Evolutionary conservation across 2,329 filamentous ascomycete genomes (phyloP).

Genomic region (Pochonia chlamydosporia): DNA sequence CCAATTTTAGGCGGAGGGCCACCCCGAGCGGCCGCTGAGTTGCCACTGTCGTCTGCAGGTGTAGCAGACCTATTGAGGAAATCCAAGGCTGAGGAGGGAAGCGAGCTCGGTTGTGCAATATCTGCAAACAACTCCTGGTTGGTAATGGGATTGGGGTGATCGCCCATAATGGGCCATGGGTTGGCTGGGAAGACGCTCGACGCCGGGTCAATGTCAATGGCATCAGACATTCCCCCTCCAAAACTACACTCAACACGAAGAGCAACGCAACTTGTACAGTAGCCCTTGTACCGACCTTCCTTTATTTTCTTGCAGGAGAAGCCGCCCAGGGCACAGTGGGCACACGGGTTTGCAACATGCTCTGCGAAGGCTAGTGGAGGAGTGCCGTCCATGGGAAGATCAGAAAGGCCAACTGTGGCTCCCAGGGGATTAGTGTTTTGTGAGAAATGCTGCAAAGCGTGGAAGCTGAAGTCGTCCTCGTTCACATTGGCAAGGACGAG

Average conservation of each 20-base stretch:
- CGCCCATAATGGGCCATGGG: constrained; percentile 39
- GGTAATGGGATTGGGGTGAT: constrained; percentile 32
- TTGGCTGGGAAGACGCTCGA: constrained; percentile 36
- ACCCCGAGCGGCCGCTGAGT: constrained; percentile 17
- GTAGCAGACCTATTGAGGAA: constrained; percentile 17
- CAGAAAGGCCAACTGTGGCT: constrained; percentile 12
- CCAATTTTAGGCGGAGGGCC: constrained; percentile 54
- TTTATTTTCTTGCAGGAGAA: constrained; percentile 56
- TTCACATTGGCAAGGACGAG: constrained; percentile 49
- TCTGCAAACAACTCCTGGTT: constrained; percentile 20
- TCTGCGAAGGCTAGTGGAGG: constrained; percentile 18
- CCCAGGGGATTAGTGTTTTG: constrained; percentile 26
- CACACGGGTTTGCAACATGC: constrained; percentile 35
- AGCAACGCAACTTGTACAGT: constrained; percentile 58
- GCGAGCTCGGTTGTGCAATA: constrained; percentile 16
- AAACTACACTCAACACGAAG: constrained; percentile 55
- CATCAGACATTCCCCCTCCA: constrained; percentile 28
- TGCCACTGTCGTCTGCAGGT: constrained; percentile 14
- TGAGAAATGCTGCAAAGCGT: constrained; percentile 52
- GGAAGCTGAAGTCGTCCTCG: constrained; percentile 56
- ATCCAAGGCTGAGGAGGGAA: constrained; percentile 20
- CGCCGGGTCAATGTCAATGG: constrained; percentile 23
- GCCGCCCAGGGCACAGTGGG: constrained; percentile 43
- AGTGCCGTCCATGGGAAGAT: constrained; percentile 19
- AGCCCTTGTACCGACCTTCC: constrained; percentile 54